Evolutionary conservation across 1,284 basidiomycete genomes (phyloP).

Genomic region (Ceraceosorus guamensis): DNA sequence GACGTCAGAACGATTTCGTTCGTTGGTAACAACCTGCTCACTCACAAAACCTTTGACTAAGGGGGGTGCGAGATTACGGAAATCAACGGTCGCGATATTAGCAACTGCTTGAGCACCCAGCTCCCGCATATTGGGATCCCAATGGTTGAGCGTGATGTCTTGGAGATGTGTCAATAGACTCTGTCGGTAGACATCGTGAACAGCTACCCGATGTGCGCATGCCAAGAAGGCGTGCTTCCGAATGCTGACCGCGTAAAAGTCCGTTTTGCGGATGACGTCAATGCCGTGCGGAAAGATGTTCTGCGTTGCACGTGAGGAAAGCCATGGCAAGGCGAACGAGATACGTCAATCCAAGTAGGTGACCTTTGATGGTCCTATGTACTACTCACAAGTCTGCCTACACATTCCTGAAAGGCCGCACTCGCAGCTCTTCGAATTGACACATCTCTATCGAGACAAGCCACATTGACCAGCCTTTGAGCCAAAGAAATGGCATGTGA

Average conservation of each 20-base stretch:
- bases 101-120: constrained; percentile 72
- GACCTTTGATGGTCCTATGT: neutral
- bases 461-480: constrained; percentile 64
- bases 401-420: constrained; percentile 94
- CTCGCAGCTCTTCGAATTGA: constrained; percentile 93
- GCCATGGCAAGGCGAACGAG: neutral
- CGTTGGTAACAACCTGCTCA: neutral
- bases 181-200: constrained; percentile 62
- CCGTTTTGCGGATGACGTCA: constrained; percentile 78
- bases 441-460: constrained; percentile 85
- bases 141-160: constrained; percentile 71
- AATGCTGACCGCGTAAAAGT: constrained; percentile 88
- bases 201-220: constrained; percentile 76
- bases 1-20: too few species aligned
- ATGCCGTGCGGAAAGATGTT: constrained; percentile 82
- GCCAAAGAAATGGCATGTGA: constrained; percentile 60
- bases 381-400: constrained; percentile 62
- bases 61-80: constrained; percentile 41
- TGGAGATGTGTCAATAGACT: constrained; percentile 69
- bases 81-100: constrained; percentile 61
- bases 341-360: too few species aligned
- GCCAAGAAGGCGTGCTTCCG: constrained; percentile 72
- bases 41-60: constrained; percentile 2
- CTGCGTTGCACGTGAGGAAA: neutral
- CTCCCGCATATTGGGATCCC: constrained; percentile 75